Conservation (phyloP, 179 eudicot genomes). For the Drosera spatulata region DNA sequence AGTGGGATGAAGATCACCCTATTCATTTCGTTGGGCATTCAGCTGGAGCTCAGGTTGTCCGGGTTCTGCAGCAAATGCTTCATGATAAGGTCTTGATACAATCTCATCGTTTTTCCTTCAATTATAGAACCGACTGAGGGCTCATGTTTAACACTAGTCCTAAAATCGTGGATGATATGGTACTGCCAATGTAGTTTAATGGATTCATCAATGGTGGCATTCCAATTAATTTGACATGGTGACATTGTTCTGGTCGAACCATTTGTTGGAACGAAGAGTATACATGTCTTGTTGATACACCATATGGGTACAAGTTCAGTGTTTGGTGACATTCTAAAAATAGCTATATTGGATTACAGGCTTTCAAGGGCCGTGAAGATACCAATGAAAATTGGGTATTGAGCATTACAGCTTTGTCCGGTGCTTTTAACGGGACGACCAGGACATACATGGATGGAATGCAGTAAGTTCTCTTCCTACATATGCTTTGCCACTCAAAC, state of each 20-base stretch:
- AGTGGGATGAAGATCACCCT: conserved; percentile 97
- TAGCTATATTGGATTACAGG: conserved; percentile 26
- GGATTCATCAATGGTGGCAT: no score
- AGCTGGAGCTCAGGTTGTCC: conserved; percentile 89
- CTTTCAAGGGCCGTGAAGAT: conserved; percentile 58
- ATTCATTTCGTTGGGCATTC: conserved; percentile 97
- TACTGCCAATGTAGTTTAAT: no score
- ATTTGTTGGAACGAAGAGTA: no score
- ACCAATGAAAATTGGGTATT: conserved; percentile 78
- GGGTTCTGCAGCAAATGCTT: conserved; percentile 95
- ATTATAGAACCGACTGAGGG: no score
- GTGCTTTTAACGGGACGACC: conserved; percentile 94
- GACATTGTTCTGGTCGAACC: no score
- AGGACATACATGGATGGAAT: conserved; percentile 86
- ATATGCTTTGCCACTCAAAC: background rate
- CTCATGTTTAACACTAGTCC: no score
- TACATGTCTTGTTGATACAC: no score
- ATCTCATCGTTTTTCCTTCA: background rate
- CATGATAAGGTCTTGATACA: conserved; percentile 58
- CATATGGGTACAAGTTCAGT: no score
- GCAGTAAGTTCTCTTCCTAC: conserved; percentile 48
- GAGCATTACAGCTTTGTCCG: conserved; percentile 83
- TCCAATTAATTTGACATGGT: no score
- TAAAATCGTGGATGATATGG: no score
- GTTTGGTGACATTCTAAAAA: no score